These are phyloP conservation scores for Arthroderma sp. DNA, from an alignment of 2,329 filamentous ascomycete species.

Conservation along the genomic window DNA sequence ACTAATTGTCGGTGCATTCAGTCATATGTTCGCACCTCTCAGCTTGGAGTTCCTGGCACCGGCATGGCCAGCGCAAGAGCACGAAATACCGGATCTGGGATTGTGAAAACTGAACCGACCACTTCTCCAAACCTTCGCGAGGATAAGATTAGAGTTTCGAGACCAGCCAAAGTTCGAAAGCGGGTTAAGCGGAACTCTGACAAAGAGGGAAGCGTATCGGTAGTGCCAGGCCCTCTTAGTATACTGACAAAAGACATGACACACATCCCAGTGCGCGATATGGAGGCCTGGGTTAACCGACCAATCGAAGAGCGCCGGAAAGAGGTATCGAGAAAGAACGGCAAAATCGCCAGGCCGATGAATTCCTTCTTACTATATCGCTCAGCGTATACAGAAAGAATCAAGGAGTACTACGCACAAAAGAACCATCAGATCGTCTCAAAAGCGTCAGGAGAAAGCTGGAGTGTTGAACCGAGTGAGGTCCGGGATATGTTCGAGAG, in stretches of 20 bases:
- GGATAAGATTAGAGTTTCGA: conserved; percentile 12
- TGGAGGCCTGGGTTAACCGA: conserved; percentile 66
- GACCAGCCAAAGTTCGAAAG: conserved; percentile 11
- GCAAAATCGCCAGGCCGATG: conserved; percentile 82
- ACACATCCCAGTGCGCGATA: conserved; percentile 56
- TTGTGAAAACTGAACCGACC: conserved; percentile 3
- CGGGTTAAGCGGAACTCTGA: conserved; percentile 9
- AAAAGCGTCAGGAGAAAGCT: conserved; percentile 71
- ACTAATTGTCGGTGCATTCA: conserved; percentile 1
- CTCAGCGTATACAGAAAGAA: conserved; percentile 77
- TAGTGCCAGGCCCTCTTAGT: conserved; percentile 13
- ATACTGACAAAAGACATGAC: conserved; percentile 12
- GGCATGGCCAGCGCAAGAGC: conserved; percentile 6
- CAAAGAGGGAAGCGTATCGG: conserved; percentile 6
- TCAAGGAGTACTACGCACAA: conserved; percentile 65
- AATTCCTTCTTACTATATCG: conserved; percentile 98
- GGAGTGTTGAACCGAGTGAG: conserved; percentile 64
- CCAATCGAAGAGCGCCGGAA: conserved; percentile 49
- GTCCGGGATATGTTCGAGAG: conserved; percentile 64
- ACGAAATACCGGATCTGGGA: conserved; percentile 7
- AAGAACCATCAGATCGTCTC: conserved; percentile 94
- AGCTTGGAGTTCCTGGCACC: conserved; percentile 2
- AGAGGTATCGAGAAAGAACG: conserved; percentile 58
- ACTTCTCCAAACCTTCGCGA: conserved; percentile 3
- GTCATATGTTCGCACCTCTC: conserved; percentile 3